phyloP scores from a whole-genome alignment of 768 basidiomycete species.

The Kwoniella heveanensis region DNA sequence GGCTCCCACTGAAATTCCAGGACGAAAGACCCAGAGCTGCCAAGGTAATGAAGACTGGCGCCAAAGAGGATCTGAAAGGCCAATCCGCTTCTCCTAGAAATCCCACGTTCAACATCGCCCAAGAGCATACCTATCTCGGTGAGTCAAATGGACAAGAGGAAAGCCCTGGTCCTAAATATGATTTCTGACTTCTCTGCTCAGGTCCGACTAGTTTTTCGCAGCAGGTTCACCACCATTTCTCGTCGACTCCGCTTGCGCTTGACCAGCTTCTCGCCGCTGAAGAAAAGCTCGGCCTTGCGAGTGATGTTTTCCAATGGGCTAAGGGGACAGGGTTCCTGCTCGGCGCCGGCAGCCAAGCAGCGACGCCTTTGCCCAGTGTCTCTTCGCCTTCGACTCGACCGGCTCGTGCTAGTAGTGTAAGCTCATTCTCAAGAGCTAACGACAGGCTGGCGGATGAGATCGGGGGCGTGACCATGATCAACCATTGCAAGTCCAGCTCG shows the following conservation, averaged over 20 bases:
- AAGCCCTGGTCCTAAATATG: too few species aligned
- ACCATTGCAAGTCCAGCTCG: background rate
- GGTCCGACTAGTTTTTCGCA: constrained; percentile 12
- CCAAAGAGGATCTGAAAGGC: background rate
- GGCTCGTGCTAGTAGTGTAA: background rate
- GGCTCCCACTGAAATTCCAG: too few species aligned
- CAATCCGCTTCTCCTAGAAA: background rate
- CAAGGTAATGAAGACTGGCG: too few species aligned
- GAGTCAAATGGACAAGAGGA: too few species aligned
- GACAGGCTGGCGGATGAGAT: constrained; percentile 7
- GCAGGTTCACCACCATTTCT: constrained; percentile 10
- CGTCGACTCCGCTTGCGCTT: background rate
- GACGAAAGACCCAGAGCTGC: too few species aligned
- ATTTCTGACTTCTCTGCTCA: constrained; percentile 2
- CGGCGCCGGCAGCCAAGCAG: background rate
- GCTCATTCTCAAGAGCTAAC: constrained; percentile 11
- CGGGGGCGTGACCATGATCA: constrained; percentile 7
- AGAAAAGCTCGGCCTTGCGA: constrained; percentile 3
- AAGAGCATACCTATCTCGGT: too few species aligned
- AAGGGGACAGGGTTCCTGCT: constrained; percentile 8
- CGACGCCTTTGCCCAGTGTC: too few species aligned
- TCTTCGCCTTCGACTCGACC: too few species aligned
- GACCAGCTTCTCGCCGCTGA: background rate
- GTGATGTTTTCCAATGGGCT: constrained; percentile 5
- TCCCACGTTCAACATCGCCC: background rate